Conservation (phyloP, 768 basidiomycete genomes). For the Cytidiella melzeri region DNA sequence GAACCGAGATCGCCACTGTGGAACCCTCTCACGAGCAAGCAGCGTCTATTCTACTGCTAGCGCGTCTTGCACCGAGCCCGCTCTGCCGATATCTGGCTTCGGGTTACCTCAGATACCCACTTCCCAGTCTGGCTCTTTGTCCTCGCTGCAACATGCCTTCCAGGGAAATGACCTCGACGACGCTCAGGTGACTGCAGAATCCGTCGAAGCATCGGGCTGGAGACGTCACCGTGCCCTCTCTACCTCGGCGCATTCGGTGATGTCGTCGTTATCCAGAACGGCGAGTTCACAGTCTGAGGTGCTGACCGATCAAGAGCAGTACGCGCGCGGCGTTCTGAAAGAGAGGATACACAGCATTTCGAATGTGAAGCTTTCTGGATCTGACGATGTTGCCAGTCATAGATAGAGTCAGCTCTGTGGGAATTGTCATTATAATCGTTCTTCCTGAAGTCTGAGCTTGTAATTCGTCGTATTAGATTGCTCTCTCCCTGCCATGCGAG, state of each 20-base stretch:
- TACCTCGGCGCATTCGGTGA: conserved; percentile 14
- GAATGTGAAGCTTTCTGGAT: too few relatives aligned
- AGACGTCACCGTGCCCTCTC: neutral
- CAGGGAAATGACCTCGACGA: conserved; percentile 2
- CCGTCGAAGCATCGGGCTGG: too few relatives aligned
- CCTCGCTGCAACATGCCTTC: conserved; percentile 7
- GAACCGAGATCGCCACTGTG: neutral
- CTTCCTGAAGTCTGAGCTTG: too few relatives aligned
- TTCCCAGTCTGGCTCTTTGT: conserved; percentile 3
- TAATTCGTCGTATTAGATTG: too few relatives aligned
- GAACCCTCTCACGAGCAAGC: conserved; percentile 7
- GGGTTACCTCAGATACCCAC: conserved; percentile 5
- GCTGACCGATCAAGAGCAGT: conserved; percentile 22
- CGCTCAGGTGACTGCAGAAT: neutral
- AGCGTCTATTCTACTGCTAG: conserved; percentile 14
- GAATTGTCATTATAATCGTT: too few relatives aligned
- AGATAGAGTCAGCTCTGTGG: too few relatives aligned
- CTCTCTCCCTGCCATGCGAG: too few relatives aligned
- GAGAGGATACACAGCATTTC: too few relatives aligned
- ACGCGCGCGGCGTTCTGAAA: conserved; percentile 17
- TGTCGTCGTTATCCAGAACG: conserved; percentile 19
- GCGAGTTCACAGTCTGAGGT: conserved; percentile 12
- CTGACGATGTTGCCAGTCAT: too few relatives aligned
- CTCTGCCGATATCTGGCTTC: neutral
- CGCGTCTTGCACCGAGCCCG: neutral